Percentiles rank a stretch among this genome's conserved stretches.
Conservation (phyloP, 2,329 filamentous ascomycete genomes). For the Hansfordia pulvinata region DNA sequence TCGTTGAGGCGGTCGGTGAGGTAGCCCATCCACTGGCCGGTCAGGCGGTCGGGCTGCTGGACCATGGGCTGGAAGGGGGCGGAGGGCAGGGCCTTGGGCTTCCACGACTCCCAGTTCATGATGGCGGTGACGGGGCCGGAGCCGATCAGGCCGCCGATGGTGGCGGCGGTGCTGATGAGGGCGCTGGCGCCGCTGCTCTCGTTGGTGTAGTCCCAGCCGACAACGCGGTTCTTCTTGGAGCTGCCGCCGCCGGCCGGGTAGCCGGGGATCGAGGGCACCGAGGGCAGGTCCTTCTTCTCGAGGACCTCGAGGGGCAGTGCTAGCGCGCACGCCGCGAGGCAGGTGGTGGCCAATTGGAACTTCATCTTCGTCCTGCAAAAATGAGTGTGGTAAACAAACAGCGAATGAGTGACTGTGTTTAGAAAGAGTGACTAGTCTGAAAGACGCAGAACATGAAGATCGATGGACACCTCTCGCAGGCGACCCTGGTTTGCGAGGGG, state of each 20-base stretch:
- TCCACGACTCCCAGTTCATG: not conserved
- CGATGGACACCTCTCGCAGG: too few species aligned
- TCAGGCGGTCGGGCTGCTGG: not conserved
- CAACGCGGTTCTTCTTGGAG: not conserved
- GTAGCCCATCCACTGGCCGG: too few species aligned
- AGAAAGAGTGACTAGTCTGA: too few species aligned
- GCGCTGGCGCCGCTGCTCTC: not conserved
- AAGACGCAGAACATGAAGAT: too few species aligned
- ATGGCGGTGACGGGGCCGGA: not conserved
- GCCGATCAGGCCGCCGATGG: not conserved
- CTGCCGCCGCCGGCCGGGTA: not conserved
- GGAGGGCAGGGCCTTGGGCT: not conserved
- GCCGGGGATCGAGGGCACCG: not conserved
- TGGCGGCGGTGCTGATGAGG: not conserved
- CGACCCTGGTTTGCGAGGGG: too few species aligned
- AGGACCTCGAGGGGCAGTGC: too few species aligned
- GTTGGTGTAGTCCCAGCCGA: slow-evolving; percentile 1
- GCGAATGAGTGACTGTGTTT: too few species aligned
- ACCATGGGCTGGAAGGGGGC: slow-evolving; percentile 1
- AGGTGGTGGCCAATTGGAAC: too few species aligned
- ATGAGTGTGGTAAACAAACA: too few species aligned
- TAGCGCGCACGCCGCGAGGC: slow-evolving; percentile 1
- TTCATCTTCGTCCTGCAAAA: too few species aligned
- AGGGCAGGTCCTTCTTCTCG: too few species aligned
- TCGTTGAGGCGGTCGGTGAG: too few species aligned